These are phyloP conservation scores for Cnidoscolus chayamansa DNA, from an alignment of 441 rosid genomes.

Conservation along the genomic window DNA sequence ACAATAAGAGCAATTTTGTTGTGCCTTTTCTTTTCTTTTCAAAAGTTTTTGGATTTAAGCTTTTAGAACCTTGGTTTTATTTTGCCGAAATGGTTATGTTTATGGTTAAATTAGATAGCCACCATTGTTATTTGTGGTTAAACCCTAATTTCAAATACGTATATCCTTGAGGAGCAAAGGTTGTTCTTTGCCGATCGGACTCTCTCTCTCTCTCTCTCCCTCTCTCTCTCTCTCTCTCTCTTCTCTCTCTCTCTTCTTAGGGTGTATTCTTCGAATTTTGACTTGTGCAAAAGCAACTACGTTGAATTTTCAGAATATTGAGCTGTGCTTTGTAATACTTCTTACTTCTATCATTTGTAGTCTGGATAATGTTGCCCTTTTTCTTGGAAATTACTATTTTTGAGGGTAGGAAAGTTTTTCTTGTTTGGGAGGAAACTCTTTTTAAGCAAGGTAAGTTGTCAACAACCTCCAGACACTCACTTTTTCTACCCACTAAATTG, in stretches of 20 bases:
- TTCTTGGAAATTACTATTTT: not conserved
- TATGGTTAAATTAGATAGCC: no score
- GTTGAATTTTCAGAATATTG: not conserved
- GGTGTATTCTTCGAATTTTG: no score
- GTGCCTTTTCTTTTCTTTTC: not conserved
- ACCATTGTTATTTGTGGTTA: not conserved
- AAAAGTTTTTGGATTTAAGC: not conserved
- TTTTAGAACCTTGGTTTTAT: not conserved
- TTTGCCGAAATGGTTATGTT: no score
- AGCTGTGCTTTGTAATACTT: not conserved
- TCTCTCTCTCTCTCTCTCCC: not conserved
- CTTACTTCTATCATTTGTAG: not conserved
- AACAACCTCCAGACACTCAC: no score
- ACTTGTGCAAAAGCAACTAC: not conserved
- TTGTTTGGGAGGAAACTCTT: no score
- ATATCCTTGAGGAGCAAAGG: not conserved
- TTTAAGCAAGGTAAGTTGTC: no score
- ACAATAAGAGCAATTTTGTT: constrained; percentile 3
- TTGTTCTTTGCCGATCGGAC: not conserved
- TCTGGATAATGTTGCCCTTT: not conserved
- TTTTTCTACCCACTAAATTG: no score
- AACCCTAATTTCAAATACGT: constrained; percentile 3
- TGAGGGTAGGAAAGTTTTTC: no score
- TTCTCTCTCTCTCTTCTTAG: no score
- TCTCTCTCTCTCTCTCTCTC: no score